Percentiles rank a stretch among this genome's conserved stretches.
These are phyloP conservation scores for Diplodia scrobiculata DNA, from an alignment of 2,329 filamentous ascomycete genomes.

Conservation along the genomic window DNA sequence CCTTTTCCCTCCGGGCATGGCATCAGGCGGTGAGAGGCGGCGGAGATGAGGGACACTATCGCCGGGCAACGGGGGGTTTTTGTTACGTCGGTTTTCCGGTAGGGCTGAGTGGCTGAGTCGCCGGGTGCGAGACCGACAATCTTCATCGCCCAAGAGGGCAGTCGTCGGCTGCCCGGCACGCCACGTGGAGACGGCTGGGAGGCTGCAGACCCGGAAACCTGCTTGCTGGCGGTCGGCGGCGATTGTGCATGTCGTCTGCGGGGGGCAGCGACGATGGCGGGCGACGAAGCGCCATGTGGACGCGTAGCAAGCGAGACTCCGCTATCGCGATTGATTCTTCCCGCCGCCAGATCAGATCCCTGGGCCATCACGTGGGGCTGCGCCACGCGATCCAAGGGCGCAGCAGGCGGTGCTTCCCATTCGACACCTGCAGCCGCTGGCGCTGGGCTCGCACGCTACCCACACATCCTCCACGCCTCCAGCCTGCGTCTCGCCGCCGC, in stretches of 20 bases:
- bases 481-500: background rate
- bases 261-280: background rate
- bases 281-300: background rate
- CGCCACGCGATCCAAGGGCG: slow-evolving; percentile 5
- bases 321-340: background rate
- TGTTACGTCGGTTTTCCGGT: slow-evolving; percentile 16
- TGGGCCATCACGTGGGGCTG: slow-evolving; percentile 8
- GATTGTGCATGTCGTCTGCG: background rate
- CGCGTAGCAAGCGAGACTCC: background rate
- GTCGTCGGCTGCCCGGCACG: background rate
- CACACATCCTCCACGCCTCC: slow-evolving; percentile 1
- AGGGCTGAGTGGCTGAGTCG: slow-evolving; percentile 11
- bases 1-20: background rate
- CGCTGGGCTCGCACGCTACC: slow-evolving; percentile 9
- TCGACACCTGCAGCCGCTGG: background rate
- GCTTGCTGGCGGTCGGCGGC: too few species aligned
- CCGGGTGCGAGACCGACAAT: background rate
- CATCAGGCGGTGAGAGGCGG: background rate
- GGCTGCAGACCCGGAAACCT: background rate
- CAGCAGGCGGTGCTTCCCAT: background rate
- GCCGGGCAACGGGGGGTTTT: background rate
- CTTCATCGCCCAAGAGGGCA: background rate
- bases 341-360: background rate
- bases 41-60: background rate
- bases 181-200: background rate